A percentile compares a stretch with the other conserved stretches of the same genome.
phyloP scores from a whole-genome alignment of 805 yeast species.

The Metschnikowia gelsemii region DNA sequence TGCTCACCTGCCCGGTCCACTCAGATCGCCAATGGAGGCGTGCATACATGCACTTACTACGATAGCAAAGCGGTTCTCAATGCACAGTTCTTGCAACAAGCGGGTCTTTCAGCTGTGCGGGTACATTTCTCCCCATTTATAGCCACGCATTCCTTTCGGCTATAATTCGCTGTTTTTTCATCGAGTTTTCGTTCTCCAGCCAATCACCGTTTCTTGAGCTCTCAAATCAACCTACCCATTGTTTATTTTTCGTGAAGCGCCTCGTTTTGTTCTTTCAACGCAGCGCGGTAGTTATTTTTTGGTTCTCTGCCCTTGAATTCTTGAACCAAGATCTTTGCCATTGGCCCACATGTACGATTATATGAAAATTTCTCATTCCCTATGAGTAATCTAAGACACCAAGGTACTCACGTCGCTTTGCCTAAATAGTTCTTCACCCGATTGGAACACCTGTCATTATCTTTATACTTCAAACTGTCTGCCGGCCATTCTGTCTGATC shows the following conservation, averaged over 20 bases:
- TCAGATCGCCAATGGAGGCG: slow-evolving; percentile 4
- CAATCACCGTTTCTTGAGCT: background rate
- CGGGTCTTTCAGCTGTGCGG: slow-evolving; percentile 2
- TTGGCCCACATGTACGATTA: background rate
- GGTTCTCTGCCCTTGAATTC: background rate
- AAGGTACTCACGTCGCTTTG: background rate
- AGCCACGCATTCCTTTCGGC: slow-evolving; percentile 1
- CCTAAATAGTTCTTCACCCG: background rate
- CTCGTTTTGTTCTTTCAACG: background rate
- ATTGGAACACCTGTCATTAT: background rate
- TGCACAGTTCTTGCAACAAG: slow-evolving; percentile 7
- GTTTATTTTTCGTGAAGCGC: background rate
- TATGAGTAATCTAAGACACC: background rate
- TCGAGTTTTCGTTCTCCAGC: background rate
- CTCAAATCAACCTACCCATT: background rate
- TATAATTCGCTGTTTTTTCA: background rate
- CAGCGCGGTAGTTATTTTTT: slow-evolving; percentile 3
- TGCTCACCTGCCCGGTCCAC: slow-evolving; percentile 2
- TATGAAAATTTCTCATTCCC: background rate
- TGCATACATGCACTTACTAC: slow-evolving; percentile 4
- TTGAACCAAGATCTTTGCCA: background rate
- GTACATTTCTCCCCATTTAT: slow-evolving; percentile 2
- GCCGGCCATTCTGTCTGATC: background rate
- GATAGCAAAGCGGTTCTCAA: slow-evolving; percentile 4
- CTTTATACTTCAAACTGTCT: background rate